phyloP scores from a whole-genome alignment of 306 rosid species.

The Dalbergia cultrata region DNA sequence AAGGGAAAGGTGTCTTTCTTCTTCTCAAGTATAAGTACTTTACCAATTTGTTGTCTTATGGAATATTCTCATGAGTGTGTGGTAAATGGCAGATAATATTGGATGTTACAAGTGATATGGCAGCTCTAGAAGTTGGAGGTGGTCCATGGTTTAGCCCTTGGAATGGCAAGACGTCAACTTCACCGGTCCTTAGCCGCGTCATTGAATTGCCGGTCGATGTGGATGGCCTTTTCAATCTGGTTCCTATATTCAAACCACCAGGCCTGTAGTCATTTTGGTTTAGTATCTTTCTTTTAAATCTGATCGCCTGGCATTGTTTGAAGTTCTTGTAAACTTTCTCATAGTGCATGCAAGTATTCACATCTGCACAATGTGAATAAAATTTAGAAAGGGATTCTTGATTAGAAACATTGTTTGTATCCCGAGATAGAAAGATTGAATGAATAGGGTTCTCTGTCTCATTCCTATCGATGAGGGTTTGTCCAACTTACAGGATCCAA shows the following conservation, averaged over 20 bases:
- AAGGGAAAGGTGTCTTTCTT: conserved; percentile 76
- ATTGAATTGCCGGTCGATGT: conserved; percentile 69
- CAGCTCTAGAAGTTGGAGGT: conserved; percentile 90
- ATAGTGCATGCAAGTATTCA: conserved; percentile 30
- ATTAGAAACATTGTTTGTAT: neutral
- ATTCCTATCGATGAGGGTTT: neutral
- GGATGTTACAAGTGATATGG: conserved; percentile 86
- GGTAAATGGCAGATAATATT: conserved; percentile 66
- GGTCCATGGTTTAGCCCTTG: conserved; percentile 95
- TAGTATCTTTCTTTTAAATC: neutral
- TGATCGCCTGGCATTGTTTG: neutral
- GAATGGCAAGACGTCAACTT: conserved; percentile 74
- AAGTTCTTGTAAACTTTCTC: conserved; percentile 1
- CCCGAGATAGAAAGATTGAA: neutral
- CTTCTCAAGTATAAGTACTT: neutral
- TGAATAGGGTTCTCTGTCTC: neutral
- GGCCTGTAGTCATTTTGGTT: conserved; percentile 65
- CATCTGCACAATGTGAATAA: neutral
- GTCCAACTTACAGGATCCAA: neutral
- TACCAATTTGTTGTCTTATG: conserved; percentile 12
- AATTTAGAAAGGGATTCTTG: conserved; percentile 25
- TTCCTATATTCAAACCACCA: conserved; percentile 84
- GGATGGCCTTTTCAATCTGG: conserved; percentile 55
- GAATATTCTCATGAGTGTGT: conserved; percentile 30
- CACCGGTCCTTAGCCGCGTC: conserved; percentile 61